phyloP scores from a whole-genome alignment of 176 grass and related monocot species.

The Cocos nucifera region DNA sequence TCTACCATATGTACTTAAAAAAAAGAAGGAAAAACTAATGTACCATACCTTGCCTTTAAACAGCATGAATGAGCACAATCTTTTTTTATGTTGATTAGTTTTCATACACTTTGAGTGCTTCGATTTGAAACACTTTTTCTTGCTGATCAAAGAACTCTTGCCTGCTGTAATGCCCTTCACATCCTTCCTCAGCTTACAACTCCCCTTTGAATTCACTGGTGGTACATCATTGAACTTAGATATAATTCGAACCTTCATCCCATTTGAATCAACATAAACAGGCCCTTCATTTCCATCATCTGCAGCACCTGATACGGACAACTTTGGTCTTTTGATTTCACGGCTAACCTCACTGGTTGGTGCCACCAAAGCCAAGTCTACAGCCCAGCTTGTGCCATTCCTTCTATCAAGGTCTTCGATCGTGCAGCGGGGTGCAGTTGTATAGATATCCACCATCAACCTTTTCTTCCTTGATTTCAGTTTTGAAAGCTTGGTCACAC shows the following conservation, averaged over 20 bases:
- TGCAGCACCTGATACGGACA: neutral
- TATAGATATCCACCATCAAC: conserved; percentile 19
- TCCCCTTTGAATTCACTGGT: neutral
- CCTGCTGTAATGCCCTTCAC: conserved; percentile 2
- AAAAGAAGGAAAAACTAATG: neutral
- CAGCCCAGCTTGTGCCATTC: conserved; percentile 24
- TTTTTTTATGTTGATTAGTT: conserved; percentile 45
- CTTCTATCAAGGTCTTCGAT: conserved; percentile 25
- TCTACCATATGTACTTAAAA: no score
- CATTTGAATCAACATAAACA: conserved; percentile 29
- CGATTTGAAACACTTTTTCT: conserved; percentile 20
- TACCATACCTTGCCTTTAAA: conserved; percentile 51
- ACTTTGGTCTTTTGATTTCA: conserved; percentile 3
- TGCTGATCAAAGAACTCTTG: conserved; percentile 33
- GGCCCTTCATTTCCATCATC: neutral
- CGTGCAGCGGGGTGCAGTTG: conserved; percentile 17
- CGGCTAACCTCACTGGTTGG: neutral
- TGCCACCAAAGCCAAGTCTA: conserved; percentile 6
- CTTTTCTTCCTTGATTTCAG: conserved; percentile 27
- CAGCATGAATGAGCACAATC: conserved; percentile 33
- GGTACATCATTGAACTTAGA: conserved; percentile 19
- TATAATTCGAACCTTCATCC: conserved; percentile 25
- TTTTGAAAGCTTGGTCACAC: neutral
- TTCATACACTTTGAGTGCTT: conserved; percentile 48
- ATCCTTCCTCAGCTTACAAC: neutral